Conservation (phyloP, 352 stramenopile species). For the Globisporangium abappressorium region DNA sequence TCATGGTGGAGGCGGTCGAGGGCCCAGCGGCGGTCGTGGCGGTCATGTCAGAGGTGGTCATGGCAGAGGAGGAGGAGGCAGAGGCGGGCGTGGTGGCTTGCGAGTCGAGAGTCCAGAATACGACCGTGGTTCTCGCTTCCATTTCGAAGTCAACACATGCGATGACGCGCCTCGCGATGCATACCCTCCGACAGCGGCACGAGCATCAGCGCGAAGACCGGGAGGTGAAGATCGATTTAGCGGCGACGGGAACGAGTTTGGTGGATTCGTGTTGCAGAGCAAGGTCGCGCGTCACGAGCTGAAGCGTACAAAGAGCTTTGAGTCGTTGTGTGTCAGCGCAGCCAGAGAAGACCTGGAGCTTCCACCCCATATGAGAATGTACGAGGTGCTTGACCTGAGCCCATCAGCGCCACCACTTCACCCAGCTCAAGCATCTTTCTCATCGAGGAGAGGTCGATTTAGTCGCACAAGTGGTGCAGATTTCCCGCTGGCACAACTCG, state of each 20-base stretch:
- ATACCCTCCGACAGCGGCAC: neutral
- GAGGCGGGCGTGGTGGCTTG: slow-evolving; percentile 1
- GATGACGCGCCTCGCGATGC: neutral
- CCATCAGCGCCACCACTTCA: slow-evolving; percentile 44
- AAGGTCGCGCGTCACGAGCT: slow-evolving; percentile 7
- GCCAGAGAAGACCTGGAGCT: slow-evolving; percentile 26
- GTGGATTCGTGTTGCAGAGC: neutral
- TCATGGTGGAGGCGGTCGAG: slow-evolving; percentile 13
- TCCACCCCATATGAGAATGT: slow-evolving; percentile 41
- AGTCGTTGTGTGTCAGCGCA: slow-evolving; percentile 30
- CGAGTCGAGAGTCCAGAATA: neutral
- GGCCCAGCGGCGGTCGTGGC: neutral
- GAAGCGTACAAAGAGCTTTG: slow-evolving; percentile 53
- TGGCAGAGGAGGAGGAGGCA: slow-evolving; percentile 2
- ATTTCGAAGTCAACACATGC: neutral
- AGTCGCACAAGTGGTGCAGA: slow-evolving; percentile 7
- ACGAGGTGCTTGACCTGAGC: slow-evolving; percentile 41
- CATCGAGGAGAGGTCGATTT: slow-evolving; percentile 16
- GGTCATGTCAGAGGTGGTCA: slow-evolving; percentile 19
- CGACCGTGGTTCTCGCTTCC: slow-evolving; percentile 13
- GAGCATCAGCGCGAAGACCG: neutral
- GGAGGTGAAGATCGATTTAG: neutral
- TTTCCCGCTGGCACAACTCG: slow-evolving; percentile 7
- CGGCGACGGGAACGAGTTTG: neutral
- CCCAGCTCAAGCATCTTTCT: slow-evolving; percentile 1